These are phyloP conservation scores for Leucogyrophana mollusca DNA, from an alignment of 768 basidiomycete genomes.

Conservation along the genomic window DNA sequence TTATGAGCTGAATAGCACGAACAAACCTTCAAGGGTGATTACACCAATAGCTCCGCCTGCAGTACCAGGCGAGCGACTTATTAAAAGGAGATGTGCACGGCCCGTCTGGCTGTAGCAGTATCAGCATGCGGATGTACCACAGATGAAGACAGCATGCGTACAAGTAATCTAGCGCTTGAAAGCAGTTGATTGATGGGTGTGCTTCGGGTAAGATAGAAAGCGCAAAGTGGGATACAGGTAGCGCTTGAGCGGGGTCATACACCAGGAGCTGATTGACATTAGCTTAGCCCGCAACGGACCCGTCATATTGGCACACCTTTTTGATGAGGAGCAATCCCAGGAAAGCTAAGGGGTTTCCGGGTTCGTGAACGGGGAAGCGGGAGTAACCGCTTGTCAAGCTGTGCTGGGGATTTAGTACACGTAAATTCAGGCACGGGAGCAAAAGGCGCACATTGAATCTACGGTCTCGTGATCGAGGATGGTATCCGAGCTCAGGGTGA, in stretches of 20 bases:
- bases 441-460: conserved; percentile 60
- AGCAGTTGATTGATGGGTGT: conserved; percentile 83
- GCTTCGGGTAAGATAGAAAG: conserved; percentile 91
- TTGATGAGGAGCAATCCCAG: conserved; percentile 83
- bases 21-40: conserved; percentile 78
- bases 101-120: conserved; percentile 74
- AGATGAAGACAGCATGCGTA: conserved; percentile 27
- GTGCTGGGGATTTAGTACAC: conserved; percentile 7
- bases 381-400: conserved; percentile 85
- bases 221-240: conserved; percentile 71
- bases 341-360: conserved; percentile 67
- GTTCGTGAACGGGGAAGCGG: conserved; percentile 84
- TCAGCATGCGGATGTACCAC: not conserved
- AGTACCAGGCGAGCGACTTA: conserved; percentile 80
- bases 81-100: conserved; percentile 85
- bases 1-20: not conserved
- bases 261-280: conserved; percentile 60
- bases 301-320: conserved; percentile 45
- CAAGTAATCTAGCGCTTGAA: conserved; percentile 95
- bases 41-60: conserved; percentile 88
- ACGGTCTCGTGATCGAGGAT: conserved; percentile 78
- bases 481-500: conserved; percentile 75
- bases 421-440: not conserved
- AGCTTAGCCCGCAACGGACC: conserved; percentile 2
- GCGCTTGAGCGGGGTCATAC: conserved; percentile 82